Conservation (phyloP, 2,329 filamentous ascomycete genomes). For the Cladosporium sp. region DNA sequence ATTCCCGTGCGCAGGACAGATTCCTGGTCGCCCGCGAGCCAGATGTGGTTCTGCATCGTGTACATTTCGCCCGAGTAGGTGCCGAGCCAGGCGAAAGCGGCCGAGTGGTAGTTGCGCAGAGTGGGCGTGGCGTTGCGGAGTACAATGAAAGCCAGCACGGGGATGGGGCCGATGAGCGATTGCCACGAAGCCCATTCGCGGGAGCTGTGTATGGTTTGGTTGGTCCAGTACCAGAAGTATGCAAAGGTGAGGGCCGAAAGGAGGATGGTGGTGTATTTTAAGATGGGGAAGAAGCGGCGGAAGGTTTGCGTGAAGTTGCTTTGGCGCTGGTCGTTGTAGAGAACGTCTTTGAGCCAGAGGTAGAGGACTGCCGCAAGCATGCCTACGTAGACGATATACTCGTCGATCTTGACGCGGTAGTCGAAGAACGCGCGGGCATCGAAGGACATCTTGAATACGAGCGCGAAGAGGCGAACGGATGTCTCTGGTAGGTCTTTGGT, state of each 20-base stretch:
- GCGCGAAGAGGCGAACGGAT: slow-evolving; percentile 35
- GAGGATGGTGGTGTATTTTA: slow-evolving; percentile 12
- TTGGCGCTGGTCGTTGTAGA: slow-evolving; percentile 13
- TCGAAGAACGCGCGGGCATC: slow-evolving; percentile 45
- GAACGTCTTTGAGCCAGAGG: slow-evolving; percentile 26
- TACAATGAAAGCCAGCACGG: slow-evolving; percentile 50
- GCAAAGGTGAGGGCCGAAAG: slow-evolving; percentile 15
- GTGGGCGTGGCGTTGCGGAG: slow-evolving; percentile 47
- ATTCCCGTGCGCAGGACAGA: slow-evolving; percentile 43
- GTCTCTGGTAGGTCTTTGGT: slow-evolving; percentile 43
- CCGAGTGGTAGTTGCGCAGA: slow-evolving; percentile 43
- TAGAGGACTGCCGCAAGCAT: slow-evolving; percentile 48
- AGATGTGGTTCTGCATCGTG: slow-evolving; percentile 58
- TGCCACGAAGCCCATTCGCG: slow-evolving; percentile 48
- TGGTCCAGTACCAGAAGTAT: slow-evolving; percentile 27
- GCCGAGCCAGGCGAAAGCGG: slow-evolving; percentile 52
- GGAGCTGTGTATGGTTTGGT: slow-evolving; percentile 33
- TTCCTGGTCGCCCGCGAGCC: slow-evolving; percentile 56
- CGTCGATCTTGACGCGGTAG: slow-evolving; percentile 50
- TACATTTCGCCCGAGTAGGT: slow-evolving; percentile 56
- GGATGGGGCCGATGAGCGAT: slow-evolving; percentile 51
- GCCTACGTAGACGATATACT: slow-evolving; percentile 54
- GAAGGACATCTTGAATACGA: slow-evolving; percentile 48
- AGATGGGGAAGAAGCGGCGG: slow-evolving; percentile 21
- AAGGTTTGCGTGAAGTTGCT: slow-evolving; percentile 7